Evolutionary conservation across 2,329 filamentous ascomycete genomes (phyloP).

Genomic region (Fusarium sp.): DNA sequence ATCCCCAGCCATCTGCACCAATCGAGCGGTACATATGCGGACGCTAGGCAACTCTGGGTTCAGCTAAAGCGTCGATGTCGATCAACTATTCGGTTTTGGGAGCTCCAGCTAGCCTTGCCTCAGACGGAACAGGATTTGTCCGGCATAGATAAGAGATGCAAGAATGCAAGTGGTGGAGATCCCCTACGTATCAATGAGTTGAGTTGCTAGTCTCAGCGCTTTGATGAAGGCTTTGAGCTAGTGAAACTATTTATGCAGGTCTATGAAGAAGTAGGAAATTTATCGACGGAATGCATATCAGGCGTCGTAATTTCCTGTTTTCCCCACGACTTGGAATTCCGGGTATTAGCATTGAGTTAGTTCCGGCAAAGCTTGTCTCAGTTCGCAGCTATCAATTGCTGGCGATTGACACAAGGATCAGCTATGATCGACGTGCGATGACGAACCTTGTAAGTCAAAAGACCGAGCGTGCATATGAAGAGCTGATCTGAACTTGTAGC

Average conservation of each 20-base stretch:
- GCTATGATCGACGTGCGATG: background rate
- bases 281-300: background rate
- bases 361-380: background rate
- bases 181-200: too few relatives aligned
- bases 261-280: too few relatives aligned
- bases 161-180: too few relatives aligned
- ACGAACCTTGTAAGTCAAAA: background rate
- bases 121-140: background rate
- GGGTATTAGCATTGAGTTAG: background rate
- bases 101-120: background rate
- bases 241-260: background rate
- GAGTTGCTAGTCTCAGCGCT: too few relatives aligned
- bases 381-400: accelerated
- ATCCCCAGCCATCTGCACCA: background rate
- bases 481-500: too few relatives aligned
- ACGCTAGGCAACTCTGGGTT: background rate
- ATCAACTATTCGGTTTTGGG: background rate
- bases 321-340: background rate
- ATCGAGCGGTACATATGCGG: background rate
- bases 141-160: background rate
- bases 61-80: background rate
- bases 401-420: background rate
- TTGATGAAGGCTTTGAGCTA: accelerated
- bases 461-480: background rate
- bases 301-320: background rate